Percentiles rank a stretch among this genome's conserved stretches.
Evolutionary conservation across 73 alveolate species (phyloP).

Genomic region (Paramecium bursaria): DNA sequence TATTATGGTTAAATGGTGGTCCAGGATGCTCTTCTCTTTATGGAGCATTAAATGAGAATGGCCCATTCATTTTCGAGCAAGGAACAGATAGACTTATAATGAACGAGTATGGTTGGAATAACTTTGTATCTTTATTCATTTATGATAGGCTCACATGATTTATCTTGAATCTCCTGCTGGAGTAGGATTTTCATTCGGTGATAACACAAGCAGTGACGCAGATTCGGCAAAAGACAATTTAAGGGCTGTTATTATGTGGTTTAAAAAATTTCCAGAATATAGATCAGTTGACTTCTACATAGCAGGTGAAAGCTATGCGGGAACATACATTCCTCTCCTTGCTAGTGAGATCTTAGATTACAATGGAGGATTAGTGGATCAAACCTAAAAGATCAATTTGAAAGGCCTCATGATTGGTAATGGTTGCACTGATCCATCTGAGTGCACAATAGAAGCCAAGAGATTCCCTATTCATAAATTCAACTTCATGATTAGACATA

Average conservation of each 20-base stretch:
- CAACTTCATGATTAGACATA: constrained; percentile 32
- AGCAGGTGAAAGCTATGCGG: constrained; percentile 95
- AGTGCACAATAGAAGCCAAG: constrained; percentile 39
- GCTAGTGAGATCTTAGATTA: constrained; percentile 73
- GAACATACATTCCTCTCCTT: constrained; percentile 86
- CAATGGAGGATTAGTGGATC: constrained; percentile 41
- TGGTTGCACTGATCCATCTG: constrained; percentile 78
- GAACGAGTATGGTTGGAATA: constrained; percentile 82
- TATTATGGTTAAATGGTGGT: constrained; percentile 97
- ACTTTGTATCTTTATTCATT: constrained; percentile 47
- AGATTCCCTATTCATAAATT: constrained; percentile 33
- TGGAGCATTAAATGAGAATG: constrained; percentile 91
- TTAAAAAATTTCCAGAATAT: constrained; percentile 78
- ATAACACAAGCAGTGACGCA: constrained; percentile 71
- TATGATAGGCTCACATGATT: constrained; percentile 52
- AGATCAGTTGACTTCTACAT: constrained; percentile 80
- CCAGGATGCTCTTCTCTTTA: constrained; percentile 92
- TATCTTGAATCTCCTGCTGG: constrained; percentile 55
- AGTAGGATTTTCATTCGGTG: constrained; percentile 57
- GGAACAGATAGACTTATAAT: constrained; percentile 70
- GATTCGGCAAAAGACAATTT: constrained; percentile 81
- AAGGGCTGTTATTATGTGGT: constrained; percentile 77
- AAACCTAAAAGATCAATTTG: constrained; percentile 69
- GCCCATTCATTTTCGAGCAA: constrained; percentile 82
- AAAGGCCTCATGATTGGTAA: constrained; percentile 79